Base-by-base conservation (phyloP, 768 basidiomycete genomes). In the Rhizopogon rudus region DNA sequence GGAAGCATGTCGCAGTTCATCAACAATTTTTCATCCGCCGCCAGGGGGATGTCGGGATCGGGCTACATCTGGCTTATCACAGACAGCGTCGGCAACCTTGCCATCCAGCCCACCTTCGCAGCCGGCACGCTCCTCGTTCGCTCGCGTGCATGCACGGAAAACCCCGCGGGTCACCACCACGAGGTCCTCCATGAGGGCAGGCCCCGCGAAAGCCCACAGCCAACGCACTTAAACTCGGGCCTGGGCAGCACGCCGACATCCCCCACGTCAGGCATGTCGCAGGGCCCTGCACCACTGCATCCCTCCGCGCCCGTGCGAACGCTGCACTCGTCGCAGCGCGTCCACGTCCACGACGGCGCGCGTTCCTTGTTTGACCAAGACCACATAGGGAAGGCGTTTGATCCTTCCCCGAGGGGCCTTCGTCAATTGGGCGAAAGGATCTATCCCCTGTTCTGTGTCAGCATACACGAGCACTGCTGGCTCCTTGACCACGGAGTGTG, bases 1-100 rank as follows among this genome's bases (percentile, higher is more conserved):
- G 87, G 87, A 20, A 80, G 79, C 45, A 68, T 93, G 42, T 69
- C 79, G 5, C 77, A 85, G 41, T 75, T 96, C 59, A 87, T 92
- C 67, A 87, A 88, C 25, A 75, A 80, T 55, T 83, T 93, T 68
- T 83, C 84, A 10, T 86, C 91, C 5, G 84, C 90, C 3, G 91
- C 79, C 37, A 73, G 80, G 50, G 93, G 91, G 57, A 84, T 93
- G 79, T 84, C 84, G 63, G 83, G 83, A 54, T 82, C 81, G 31
- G 92, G 92, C 51, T 94, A 82, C 75, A 76, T 93, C 54, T 96
- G 93, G 95, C 81, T 96, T 67, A 92, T 95, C 57, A 81, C 81
- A 3, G 88, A 92, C 73, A 63, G 71, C 17, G 64, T 67, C 5
- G 83, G 83, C 14, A 77, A 80, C 60, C 70, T 86, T 52, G 93